Evolutionary conservation across 2,329 filamentous ascomycete species (phyloP).

Genomic region (Berkeleyomyces rouxiae): DNA sequence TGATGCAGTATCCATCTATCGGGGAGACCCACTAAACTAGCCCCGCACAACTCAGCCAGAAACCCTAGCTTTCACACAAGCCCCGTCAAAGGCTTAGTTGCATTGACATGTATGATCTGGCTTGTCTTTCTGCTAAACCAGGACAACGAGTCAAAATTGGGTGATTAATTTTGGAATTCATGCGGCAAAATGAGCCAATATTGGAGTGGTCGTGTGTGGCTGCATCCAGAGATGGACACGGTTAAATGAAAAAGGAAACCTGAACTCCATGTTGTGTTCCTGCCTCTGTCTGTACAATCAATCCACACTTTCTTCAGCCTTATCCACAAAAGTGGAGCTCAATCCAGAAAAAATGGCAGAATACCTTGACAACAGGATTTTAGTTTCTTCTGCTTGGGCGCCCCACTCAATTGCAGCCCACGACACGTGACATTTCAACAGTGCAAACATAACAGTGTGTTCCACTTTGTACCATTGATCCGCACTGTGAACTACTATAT

Average conservation of each 20-base stretch:
- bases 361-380: not conserved
- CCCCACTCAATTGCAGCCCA: not conserved
- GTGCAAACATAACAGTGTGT: constrained; percentile 4
- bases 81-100: not conserved
- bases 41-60: not conserved
- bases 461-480: not conserved
- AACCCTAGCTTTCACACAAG: not conserved
- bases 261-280: not conserved
- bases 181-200: not conserved
- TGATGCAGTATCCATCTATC: not conserved
- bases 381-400: not conserved
- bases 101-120: not conserved
- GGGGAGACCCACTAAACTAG: not conserved
- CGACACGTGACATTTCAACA: not conserved
- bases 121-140: too few species aligned
- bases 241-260: not conserved
- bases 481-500: constrained; percentile 8
- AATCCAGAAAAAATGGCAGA: not conserved
- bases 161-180: not conserved
- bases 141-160: too few species aligned
- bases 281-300: not conserved
- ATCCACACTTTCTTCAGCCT: not conserved
- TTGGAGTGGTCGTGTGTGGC: too few species aligned
- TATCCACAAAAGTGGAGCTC: not conserved
- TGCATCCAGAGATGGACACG: not conserved